Evolutionary conservation across 2,329 filamentous ascomycete genomes (phyloP), one percentile per base, ranked within the genome.

Genomic region (Trichoderma koningii): DNA sequence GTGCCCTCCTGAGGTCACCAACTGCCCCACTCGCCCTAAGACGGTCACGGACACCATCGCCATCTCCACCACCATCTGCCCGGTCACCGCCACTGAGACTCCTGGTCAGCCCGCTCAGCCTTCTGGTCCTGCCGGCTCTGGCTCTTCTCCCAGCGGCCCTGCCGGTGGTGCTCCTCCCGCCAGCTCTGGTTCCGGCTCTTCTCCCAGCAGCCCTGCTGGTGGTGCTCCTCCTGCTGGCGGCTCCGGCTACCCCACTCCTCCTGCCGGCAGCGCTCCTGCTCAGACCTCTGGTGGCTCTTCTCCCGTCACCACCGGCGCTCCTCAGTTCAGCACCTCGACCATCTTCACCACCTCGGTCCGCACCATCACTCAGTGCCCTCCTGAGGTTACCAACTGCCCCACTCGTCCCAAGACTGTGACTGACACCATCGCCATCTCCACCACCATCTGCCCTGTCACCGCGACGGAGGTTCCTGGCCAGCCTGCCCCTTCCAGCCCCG

Each of bases 331-430:
- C 71, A 83, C 83, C 70, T 79, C 77, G 62, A 82, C 84, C 73
- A 77, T 87, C 80, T 86, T 83, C 81, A 75, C 78, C 70, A 87
- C 85, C 74, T 80, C 81, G 71, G 78, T 86, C 74, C 78, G 84
- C 74, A 89, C 86, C 76, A 79, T 88, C 80, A 88, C 84, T 77
- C 82, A 81, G 66, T 89, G 86, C 80, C 80, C 77, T 66, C 79
- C 85, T 60, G 80, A 81, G 67, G 85, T 88, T 73, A 82, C 84
- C 76, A 73, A 89, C 85, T 90, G 88, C 83, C 84, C 83, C 66
- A 75, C 74, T 38, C 73, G 72, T 68, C 74, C 73, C 70, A 77
- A 74, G 66, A 70, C 74, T 64, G 67, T 76, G 63, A 79, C 77
- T 59, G 73, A 76, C 72, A 77, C 76, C 67, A 66, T 77, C 61